Percentiles rank a stretch among this genome's conserved stretches.
Evolutionary conservation across 805 yeast genomes (phyloP).

Genomic region (Yarrowia sp.): DNA sequence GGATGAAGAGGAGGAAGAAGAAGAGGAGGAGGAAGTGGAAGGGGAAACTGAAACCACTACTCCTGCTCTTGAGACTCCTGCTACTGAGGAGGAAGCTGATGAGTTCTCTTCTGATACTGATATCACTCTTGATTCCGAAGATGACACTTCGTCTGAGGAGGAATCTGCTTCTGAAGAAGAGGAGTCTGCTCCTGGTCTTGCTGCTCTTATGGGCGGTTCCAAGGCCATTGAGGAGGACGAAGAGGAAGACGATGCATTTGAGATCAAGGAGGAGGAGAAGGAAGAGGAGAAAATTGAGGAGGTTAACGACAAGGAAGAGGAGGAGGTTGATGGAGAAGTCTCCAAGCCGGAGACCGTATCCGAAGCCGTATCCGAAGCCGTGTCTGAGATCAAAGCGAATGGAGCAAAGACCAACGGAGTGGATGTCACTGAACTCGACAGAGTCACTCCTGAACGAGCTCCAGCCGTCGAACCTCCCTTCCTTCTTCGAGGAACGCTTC

Average conservation of each 20-base stretch:
- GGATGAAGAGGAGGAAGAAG: conserved; percentile 11
- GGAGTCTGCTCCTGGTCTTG: conserved; percentile 21
- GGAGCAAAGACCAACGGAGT: conserved; percentile 10
- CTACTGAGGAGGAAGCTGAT: conserved; percentile 1
- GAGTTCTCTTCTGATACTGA: conserved; percentile 24
- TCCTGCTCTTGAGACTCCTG: conserved; percentile 17
- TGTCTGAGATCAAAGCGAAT: neutral
- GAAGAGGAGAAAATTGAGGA: neutral
- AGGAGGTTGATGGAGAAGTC: neutral
- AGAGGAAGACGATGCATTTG: conserved; percentile 30
- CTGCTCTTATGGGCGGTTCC: conserved; percentile 20
- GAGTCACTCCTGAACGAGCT: conserved; percentile 19
- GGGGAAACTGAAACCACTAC: neutral
- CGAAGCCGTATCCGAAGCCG: neutral
- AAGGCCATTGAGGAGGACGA: conserved; percentile 30
- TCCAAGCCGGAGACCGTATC: neutral
- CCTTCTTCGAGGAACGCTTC: conserved; percentile 74
- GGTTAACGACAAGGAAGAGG: neutral
- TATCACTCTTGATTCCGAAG: conserved; percentile 34
- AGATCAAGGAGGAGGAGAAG: conserved; percentile 22
- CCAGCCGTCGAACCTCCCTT: conserved; percentile 58
- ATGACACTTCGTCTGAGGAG: conserved; percentile 21
- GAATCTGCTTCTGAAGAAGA: conserved; percentile 39
- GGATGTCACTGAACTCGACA: conserved; percentile 17
- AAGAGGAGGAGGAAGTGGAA: conserved; percentile 3